Evolutionary conservation across 352 stramenopile genomes (phyloP), one percentile per base, ranked within the genome.

Genomic region (Phytopythium delawarense): DNA sequence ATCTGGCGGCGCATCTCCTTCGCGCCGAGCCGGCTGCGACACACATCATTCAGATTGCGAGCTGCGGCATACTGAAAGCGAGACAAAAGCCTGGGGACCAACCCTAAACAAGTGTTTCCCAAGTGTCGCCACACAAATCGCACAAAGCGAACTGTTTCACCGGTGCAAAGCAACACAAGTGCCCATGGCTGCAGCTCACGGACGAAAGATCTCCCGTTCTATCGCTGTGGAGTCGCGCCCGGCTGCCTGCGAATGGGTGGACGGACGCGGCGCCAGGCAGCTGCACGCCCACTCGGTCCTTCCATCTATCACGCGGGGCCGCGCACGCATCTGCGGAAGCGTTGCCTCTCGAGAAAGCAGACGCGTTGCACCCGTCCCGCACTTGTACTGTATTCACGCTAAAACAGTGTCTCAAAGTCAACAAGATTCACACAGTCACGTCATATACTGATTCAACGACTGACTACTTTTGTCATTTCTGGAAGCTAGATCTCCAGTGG

Each of bases 1-100:
- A 54, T 54, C 4, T 54, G 48, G 25, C 28, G 12, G 48, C 48
- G 25, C 48, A 54, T 54, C 48, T 52, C 48, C 48, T 25, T 39
- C 25, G 18, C 25, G 20, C 25, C 25, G 48, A 39, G n/a, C 28
- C 15, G 23, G 48, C 48, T 54, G 48, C 28, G 48, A 54, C 48
- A 54, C 37, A 21, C 25, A 37, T 54, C 15, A 21, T 35, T 37
- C 46, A 37, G 46, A 35, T 37, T 53, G 4, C 23, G 13, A 21
- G 21, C 4, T 23, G 42, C 8, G 0, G 4, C 13, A 54, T 54
- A 54, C 48, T 54, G 28, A 23, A 54, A 21, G 25, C 25, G 37
- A 51, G 45, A 20, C 20, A 15, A 20, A 32, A 1, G 8, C 35
- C 16, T 7, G 9, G 35, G 12, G 35, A 40, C 12, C 35, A 32